Percentiles rank a stretch among this genome's conserved stretches.
These are phyloP conservation scores for Candida peoriensis DNA, from an alignment of 805 yeast genomes.

Conservation along the genomic window DNA sequence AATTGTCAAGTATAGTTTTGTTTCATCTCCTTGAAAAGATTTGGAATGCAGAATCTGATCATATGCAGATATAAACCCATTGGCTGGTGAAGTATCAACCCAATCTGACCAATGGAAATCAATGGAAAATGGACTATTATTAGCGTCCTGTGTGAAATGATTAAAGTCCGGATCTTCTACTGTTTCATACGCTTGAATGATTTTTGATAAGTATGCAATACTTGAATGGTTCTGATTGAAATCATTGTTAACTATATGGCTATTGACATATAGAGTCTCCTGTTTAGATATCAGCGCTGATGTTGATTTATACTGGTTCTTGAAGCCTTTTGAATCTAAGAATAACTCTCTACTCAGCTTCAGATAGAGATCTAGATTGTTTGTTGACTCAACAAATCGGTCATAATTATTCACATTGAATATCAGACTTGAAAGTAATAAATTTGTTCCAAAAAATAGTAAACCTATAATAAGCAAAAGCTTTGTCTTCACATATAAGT, in stretches of 20 bases:
- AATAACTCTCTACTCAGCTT: too few relatives aligned
- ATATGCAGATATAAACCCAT: conserved; percentile 26
- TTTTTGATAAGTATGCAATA: conserved; percentile 12
- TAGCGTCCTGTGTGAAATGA: conserved; percentile 7
- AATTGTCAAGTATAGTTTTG: conserved; percentile 3
- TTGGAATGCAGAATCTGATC: conserved; percentile 7
- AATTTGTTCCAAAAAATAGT: conserved; percentile 16
- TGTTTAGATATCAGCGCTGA: not conserved
- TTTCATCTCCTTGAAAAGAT: conserved; percentile 5
- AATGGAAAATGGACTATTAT: too few relatives aligned
- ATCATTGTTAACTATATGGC: conserved; percentile 4
- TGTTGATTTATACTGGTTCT: conserved; percentile 3
- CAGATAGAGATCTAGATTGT: conserved; percentile 16
- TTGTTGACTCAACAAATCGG: conserved; percentile 14
- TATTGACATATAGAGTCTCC: not conserved
- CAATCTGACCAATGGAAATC: conserved; percentile 31
- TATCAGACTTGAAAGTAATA: conserved; percentile 15
- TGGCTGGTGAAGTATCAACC: conserved; percentile 24
- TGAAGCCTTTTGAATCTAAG: conserved; percentile 10
- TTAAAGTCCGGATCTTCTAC: conserved; percentile 16
- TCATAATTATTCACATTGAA: conserved; percentile 19
- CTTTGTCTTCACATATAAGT: conserved; percentile 20
- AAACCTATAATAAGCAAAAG: conserved; percentile 18
- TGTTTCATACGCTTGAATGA: conserved; percentile 6
- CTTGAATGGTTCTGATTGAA: conserved; percentile 18